Evolutionary conservation across 768 basidiomycete genomes (phyloP).

Genomic region (Psilocybe tampanensis): DNA sequence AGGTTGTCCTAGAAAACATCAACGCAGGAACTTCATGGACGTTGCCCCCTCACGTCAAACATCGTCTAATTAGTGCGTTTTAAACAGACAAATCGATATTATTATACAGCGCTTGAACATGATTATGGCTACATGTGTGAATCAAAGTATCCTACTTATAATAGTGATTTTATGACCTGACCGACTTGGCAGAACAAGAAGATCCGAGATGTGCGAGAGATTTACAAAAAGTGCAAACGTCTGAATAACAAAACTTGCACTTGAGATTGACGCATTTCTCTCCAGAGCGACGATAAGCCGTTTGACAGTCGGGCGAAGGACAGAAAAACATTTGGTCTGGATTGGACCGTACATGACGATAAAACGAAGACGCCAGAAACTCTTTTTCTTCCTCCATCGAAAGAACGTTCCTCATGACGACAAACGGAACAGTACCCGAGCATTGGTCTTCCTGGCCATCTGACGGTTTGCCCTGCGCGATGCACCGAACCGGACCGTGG

Average conservation of each 20-base stretch:
- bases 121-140: background rate
- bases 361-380: slow-evolving; percentile 45
- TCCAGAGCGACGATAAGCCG: slow-evolving; percentile 39
- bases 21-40: background rate
- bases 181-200: slow-evolving; percentile 12
- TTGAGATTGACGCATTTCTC: slow-evolving; percentile 24
- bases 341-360: slow-evolving; percentile 41
- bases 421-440: slow-evolving; percentile 37
- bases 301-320: slow-evolving; percentile 51
- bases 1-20: background rate
- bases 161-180: background rate
- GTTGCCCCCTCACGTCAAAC: background rate
- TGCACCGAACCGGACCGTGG: slow-evolving; percentile 37
- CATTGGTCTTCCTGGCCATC: slow-evolving; percentile 26
- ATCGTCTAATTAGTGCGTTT: background rate
- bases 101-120: background rate
- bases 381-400: slow-evolving; percentile 36
- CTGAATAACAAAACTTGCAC: slow-evolving; percentile 27
- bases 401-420: slow-evolving; percentile 40
- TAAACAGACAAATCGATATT: too few species aligned
- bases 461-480: slow-evolving; percentile 26
- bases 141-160: background rate
- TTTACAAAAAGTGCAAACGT: slow-evolving; percentile 30
- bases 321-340: slow-evolving; percentile 53
- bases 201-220: slow-evolving; percentile 29